Conservation (phyloP, 78 protist species). For the Tieghemostelium lacteum region DNA sequence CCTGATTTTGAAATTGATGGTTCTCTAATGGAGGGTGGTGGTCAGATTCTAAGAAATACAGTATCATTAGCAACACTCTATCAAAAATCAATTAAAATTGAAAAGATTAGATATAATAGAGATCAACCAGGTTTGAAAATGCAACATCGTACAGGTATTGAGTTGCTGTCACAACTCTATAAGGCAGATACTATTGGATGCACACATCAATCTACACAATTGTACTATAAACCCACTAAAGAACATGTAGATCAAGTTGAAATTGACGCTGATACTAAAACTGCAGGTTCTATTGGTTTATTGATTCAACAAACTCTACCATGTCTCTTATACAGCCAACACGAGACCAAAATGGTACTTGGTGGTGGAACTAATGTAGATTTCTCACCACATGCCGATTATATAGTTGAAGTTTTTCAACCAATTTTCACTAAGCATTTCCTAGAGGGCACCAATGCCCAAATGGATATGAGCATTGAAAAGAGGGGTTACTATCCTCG, state of each 20-base stretch:
- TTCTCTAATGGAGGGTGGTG: slow-evolving; percentile 86
- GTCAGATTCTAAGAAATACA: slow-evolving; percentile 85
- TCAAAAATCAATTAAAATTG: slow-evolving; percentile 36
- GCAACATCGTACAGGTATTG: slow-evolving; percentile 83
- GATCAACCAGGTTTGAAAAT: slow-evolving; percentile 79
- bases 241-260: neutral
- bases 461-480: slow-evolving; percentile 7
- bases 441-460: slow-evolving; percentile 24
- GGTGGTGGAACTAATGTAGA: slow-evolving; percentile 86
- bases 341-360: slow-evolving; percentile 5
- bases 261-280: slow-evolving; percentile 71
- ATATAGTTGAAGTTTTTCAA: slow-evolving; percentile 41
- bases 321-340: slow-evolving; percentile 38
- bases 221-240: slow-evolving; percentile 43
- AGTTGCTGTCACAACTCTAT: slow-evolving; percentile 66
- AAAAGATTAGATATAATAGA: slow-evolving; percentile 75
- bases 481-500: slow-evolving; percentile 76
- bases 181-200: slow-evolving; percentile 34
- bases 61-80: slow-evolving; percentile 55
- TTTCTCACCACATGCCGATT: slow-evolving; percentile 72
- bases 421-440: slow-evolving; percentile 46
- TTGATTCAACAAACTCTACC: slow-evolving; percentile 79
- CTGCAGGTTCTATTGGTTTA: slow-evolving; percentile 82
- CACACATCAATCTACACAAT: neutral
- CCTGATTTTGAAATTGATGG: slow-evolving; percentile 65